These are phyloP conservation scores for Trichoderma sp. DNA, from an alignment of 2,329 filamentous ascomycete species.

Conservation along the genomic window DNA sequence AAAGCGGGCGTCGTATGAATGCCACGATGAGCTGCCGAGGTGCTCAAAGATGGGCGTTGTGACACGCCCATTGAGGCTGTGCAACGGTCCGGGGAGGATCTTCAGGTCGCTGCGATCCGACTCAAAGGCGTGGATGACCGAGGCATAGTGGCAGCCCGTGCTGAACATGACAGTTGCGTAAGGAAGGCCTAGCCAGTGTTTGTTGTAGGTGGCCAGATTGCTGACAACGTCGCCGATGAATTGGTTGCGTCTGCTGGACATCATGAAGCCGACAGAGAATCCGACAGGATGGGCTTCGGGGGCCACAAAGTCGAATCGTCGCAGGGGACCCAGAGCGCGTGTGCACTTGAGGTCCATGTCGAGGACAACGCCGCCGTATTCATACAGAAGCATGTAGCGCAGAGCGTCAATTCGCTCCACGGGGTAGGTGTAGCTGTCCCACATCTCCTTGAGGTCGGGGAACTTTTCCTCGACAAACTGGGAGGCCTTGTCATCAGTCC, in stretches of 20 bases:
- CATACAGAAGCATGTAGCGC: conserved; percentile 53
- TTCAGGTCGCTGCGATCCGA: conserved; percentile 37
- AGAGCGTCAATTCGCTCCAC: conserved; percentile 72
- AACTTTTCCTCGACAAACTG: conserved; percentile 29
- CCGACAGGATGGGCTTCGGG: conserved; percentile 44
- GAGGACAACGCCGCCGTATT: conserved; percentile 39
- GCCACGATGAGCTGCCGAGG: conserved; percentile 46
- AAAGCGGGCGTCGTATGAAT: conserved; percentile 40
- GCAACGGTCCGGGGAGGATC: conserved; percentile 41
- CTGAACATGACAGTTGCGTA: conserved; percentile 48
- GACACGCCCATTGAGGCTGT: conserved; percentile 44
- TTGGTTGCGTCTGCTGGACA: conserved; percentile 38
- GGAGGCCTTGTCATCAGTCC: conserved; percentile 30
- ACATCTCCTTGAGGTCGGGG: conserved; percentile 41
- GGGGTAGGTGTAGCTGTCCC: conserved; percentile 60
- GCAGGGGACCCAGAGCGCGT: conserved; percentile 42
- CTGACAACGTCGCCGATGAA: conserved; percentile 40
- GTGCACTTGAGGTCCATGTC: conserved; percentile 40
- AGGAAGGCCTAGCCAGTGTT: conserved; percentile 43
- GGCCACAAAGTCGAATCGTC: conserved; percentile 45
- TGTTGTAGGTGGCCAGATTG: conserved; percentile 40
- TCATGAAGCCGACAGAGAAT: conserved; percentile 47
- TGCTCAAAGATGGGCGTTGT: conserved; percentile 45
- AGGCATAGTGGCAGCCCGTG: conserved; percentile 46
- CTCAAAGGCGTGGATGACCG: conserved; percentile 43